phyloP scores from a whole-genome alignment of 345 rosid genomes.

The Salix brachista region DNA sequence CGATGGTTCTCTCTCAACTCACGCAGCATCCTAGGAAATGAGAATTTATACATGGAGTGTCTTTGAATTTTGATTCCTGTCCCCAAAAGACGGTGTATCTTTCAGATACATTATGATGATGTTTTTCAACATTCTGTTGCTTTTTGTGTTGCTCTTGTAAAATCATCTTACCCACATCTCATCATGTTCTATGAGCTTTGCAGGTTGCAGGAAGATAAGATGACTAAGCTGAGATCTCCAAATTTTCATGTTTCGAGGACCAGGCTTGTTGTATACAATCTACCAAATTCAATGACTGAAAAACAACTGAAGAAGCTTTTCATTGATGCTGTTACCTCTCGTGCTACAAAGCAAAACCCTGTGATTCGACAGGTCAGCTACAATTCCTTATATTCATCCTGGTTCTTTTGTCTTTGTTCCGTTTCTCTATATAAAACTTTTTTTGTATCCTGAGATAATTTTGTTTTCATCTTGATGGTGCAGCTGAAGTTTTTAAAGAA shows the following conservation, averaged over 20 bases:
- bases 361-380: slow-evolving; percentile 67
- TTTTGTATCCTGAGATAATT: background rate
- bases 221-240: slow-evolving; percentile 80
- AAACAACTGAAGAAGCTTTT: slow-evolving; percentile 62
- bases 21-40: background rate
- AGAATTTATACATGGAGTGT: background rate
- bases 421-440: background rate
- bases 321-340: slow-evolving; percentile 69
- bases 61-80: background rate
- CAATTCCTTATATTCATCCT: background rate
- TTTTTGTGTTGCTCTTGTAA: background rate
- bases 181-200: slow-evolving; percentile 12
- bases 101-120: background rate
- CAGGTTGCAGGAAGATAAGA: slow-evolving; percentile 86
- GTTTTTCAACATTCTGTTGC: background rate
- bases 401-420: background rate
- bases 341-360: slow-evolving; percentile 90
- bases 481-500: slow-evolving; percentile 76
- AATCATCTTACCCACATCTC: background rate
- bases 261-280: slow-evolving; percentile 72
- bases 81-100: background rate
- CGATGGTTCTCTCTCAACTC: background rate
- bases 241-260: slow-evolving; percentile 87
- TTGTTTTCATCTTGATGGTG: slow-evolving; percentile 6
- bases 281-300: slow-evolving; percentile 76